Conservation (phyloP, 2,329 filamentous ascomycete species). For the Aspergillus caelatus region DNA sequence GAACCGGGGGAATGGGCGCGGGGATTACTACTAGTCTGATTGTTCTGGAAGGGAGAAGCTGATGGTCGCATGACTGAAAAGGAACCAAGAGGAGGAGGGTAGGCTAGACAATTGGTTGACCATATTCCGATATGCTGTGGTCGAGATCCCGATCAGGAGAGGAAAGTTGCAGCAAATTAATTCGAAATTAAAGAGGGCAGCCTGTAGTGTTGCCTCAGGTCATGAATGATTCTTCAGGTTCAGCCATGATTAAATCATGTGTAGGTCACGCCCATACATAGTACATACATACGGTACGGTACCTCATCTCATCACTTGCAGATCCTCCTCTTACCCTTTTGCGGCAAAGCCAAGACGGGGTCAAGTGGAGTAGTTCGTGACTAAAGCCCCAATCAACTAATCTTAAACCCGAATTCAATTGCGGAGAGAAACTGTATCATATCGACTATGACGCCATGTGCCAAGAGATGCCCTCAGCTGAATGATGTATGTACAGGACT, state of each 20-base stretch:
- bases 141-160: neutral
- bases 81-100: neutral
- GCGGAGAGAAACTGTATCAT: neutral
- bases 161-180: neutral
- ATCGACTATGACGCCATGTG: neutral
- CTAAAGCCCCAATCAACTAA: neutral
- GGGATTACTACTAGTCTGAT: constrained; percentile 13
- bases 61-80: constrained; percentile 14
- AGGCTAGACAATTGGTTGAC: neutral
- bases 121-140: neutral
- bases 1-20: constrained; percentile 16
- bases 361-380: neutral
- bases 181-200: neutral
- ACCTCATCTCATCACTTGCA: neutral
- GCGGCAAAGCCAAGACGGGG: neutral
- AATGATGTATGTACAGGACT: neutral
- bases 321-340: neutral
- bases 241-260: neutral
- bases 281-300: neutral
- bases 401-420: neutral
- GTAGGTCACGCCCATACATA: neutral
- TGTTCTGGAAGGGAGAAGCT: constrained; percentile 20
- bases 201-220: neutral
- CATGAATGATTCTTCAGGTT: neutral
- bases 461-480: neutral